Percentiles rank a stretch among this genome's conserved stretches.
Conservation (phyloP, 2,329 filamentous ascomycete species). For the Diaporthe destruens region DNA sequence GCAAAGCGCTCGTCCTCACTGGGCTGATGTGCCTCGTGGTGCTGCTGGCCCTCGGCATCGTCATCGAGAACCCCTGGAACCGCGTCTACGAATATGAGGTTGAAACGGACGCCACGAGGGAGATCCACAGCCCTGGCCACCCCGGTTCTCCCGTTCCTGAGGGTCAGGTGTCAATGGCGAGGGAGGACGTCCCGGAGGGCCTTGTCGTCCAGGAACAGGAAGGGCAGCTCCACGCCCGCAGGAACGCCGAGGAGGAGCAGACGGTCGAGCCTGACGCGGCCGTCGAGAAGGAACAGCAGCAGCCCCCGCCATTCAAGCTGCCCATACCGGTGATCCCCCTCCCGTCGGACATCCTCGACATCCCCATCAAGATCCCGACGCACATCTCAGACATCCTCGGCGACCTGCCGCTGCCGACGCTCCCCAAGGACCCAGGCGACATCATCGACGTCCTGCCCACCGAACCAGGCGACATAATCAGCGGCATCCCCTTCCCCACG, state of each 20-base stretch:
- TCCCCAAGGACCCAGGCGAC: background rate
- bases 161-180: background rate
- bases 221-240: background rate
- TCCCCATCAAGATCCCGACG: background rate
- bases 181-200: background rate
- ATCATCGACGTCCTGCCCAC: conserved; percentile 3
- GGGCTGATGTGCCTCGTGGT: background rate
- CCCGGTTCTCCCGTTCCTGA: background rate
- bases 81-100: background rate
- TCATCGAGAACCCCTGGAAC: background rate
- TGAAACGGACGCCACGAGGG: background rate
- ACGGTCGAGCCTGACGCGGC: background rate
- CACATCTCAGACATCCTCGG: background rate
- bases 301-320: background rate
- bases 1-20: background rate
- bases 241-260: no score
- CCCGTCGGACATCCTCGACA: background rate
- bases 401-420: background rate
- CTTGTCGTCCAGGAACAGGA: conserved; percentile 15
- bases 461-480: conserved; percentile 7
- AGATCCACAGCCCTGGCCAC: background rate
- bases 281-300: background rate
- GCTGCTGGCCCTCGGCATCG: background rate
- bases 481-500: background rate
- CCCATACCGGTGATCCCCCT: conserved; percentile 16